Evolutionary conservation across 768 basidiomycete species (phyloP).

Genomic region (Porpolomopsis calyptriformis): DNA sequence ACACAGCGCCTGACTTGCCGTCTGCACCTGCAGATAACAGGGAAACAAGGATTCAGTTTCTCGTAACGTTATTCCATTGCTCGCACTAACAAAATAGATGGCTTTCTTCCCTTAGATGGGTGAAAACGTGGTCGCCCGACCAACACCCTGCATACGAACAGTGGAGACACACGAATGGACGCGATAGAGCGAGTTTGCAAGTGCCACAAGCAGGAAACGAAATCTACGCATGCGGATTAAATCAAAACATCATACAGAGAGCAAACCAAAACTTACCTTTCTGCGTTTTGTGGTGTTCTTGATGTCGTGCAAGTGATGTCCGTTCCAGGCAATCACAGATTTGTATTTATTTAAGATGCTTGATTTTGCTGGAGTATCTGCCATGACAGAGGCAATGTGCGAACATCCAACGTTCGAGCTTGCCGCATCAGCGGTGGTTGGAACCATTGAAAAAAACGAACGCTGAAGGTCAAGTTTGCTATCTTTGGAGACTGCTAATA

Average conservation of each 20-base stretch:
- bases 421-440: not conserved
- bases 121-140: constrained; percentile 42
- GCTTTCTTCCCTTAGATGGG: constrained; percentile 44
- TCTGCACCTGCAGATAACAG: constrained; percentile 52
- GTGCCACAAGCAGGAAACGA: constrained; percentile 53
- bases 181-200: constrained; percentile 43
- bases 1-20: constrained; percentile 61
- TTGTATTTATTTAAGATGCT: constrained; percentile 40
- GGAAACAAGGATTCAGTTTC: not conserved
- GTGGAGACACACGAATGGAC: constrained; percentile 66
- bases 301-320: constrained; percentile 34
- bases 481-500: too few relatives aligned
- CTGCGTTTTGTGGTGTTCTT: constrained; percentile 47
- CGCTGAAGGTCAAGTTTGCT: too few relatives aligned
- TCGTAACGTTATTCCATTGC: not conserved
- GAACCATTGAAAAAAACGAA: not conserved
- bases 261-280: constrained; percentile 36
- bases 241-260: not conserved
- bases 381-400: constrained; percentile 32
- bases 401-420: constrained; percentile 16
- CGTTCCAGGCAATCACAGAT: constrained; percentile 45
- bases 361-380: constrained; percentile 18
- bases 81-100: constrained; percentile 57
- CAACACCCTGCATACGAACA: constrained; percentile 67
- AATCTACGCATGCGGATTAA: constrained; percentile 25